Conservation (phyloP, 2,329 filamentous ascomycete species). For the Microsporum audouinii region DNA sequence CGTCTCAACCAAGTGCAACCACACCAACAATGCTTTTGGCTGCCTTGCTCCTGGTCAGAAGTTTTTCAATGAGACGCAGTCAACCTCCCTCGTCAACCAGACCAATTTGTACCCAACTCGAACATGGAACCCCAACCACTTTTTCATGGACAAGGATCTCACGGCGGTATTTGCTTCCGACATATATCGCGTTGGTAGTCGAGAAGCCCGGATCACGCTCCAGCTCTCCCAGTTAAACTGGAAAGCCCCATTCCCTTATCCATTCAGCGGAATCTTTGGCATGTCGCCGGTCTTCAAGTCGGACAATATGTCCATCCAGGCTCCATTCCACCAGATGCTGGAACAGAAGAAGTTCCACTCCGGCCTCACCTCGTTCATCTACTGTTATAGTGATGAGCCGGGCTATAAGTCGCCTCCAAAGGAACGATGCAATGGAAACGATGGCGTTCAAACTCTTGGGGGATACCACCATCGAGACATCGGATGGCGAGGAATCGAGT, state of each 20-base stretch:
- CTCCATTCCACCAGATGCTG: conserved; percentile 14
- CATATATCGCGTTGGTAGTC: conserved; percentile 9
- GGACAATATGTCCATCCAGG: conserved; percentile 12
- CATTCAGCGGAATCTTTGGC: conserved; percentile 12
- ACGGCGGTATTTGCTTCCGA: conserved; percentile 11
- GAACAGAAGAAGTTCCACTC: conserved; percentile 8
- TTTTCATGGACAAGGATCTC: conserved; percentile 13
- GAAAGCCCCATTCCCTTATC: conserved; percentile 4
- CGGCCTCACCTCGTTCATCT: conserved; percentile 12
- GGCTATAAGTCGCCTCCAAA: conserved; percentile 10
- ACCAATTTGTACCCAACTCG: conserved; percentile 9
- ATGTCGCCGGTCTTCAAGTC: conserved; percentile 13
- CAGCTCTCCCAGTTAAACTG: conserved; percentile 12
- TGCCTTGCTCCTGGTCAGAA: conserved; percentile 11
- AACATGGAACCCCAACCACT: conserved; percentile 15
- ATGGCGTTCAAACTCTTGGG: conserved; percentile 15
- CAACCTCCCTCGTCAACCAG: conserved; percentile 9
- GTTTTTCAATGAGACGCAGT: conserved; percentile 12
- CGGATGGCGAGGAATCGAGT: conserved; percentile 11
- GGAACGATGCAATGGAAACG: conserved; percentile 11
- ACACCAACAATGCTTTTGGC: conserved; percentile 7
- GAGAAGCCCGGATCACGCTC: conserved; percentile 7
- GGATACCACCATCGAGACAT: conserved; percentile 14
- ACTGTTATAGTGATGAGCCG: conserved; percentile 15
- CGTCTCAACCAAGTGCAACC: conserved; percentile 10